phyloP scores from a whole-genome alignment of 78 protist genomes.

The Dictyostelium intermedium region DNA sequence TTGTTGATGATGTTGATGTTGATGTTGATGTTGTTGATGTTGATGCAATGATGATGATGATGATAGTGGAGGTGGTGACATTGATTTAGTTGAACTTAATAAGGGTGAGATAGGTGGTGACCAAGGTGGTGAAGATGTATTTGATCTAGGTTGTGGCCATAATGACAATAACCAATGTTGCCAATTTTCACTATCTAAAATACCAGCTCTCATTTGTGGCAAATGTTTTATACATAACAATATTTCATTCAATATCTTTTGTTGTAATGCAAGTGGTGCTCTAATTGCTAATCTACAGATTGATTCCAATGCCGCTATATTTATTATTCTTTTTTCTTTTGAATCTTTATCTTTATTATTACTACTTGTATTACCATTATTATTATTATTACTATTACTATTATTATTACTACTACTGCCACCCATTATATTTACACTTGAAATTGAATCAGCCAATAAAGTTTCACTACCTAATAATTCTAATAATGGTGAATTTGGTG shows the following conservation, averaged over 20 bases:
- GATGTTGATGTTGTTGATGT: too few species aligned
- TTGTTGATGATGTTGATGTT: neutral
- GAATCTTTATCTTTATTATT: neutral
- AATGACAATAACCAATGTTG: conserved; percentile 50
- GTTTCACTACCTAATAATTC: conserved; percentile 33
- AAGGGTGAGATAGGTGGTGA: conserved; percentile 45
- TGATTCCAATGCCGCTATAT: conserved; percentile 8
- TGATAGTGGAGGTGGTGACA: neutral
- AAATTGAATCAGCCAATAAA: neutral
- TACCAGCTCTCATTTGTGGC: neutral
- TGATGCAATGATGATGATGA: neutral
- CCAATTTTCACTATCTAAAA: conserved; percentile 37
- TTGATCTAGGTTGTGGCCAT: conserved; percentile 59
- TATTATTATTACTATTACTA: neutral
- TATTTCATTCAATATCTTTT: conserved; percentile 56
- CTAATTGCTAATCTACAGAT: conserved; percentile 9
- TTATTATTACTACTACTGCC: neutral
- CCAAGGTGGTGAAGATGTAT: conserved; percentile 48
- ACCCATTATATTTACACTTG: neutral
- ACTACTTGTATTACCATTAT: neutral
- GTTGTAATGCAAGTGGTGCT: conserved; percentile 37
- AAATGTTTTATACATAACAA: conserved; percentile 35
- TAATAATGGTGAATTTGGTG: conserved; percentile 43
- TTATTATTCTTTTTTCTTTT: neutral
- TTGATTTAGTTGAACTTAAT: neutral